Percentiles rank a stretch among this genome's conserved stretches.
Evolutionary conservation across 805 yeast genomes (phyloP).

Genomic region (Wickerhamiella slavikovae): DNA sequence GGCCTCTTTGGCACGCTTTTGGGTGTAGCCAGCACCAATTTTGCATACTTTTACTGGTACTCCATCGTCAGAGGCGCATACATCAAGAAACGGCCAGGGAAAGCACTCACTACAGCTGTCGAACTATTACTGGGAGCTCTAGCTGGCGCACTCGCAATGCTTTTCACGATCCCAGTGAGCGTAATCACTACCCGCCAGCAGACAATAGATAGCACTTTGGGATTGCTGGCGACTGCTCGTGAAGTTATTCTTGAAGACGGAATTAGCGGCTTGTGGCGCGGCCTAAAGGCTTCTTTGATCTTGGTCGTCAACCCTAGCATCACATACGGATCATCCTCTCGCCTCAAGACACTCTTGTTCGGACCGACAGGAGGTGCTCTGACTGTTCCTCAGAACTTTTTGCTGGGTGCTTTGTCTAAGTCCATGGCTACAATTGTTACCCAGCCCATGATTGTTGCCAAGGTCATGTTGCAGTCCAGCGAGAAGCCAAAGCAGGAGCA

Average conservation of each 20-base stretch:
- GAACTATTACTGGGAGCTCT: constrained; percentile 58
- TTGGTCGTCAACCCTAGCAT: constrained; percentile 70
- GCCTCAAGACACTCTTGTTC: constrained; percentile 34
- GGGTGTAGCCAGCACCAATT: constrained; percentile 59
- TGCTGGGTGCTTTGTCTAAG: constrained; percentile 63
- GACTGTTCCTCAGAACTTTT: constrained; percentile 42
- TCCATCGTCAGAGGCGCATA: constrained; percentile 43
- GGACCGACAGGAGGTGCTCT: constrained; percentile 22
- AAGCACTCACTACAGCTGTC: constrained; percentile 30
- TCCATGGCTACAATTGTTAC: constrained; percentile 61
- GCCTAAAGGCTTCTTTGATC: constrained; percentile 59
- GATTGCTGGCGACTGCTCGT: constrained; percentile 24
- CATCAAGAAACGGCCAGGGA: constrained; percentile 21
- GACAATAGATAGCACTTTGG: constrained; percentile 13
- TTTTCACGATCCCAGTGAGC: constrained; percentile 63
- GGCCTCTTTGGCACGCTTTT: constrained; percentile 48
- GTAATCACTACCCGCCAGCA: constrained; percentile 48
- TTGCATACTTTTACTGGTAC: constrained; percentile 78
- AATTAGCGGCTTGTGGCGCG: constrained; percentile 57
- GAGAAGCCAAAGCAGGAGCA: constrained; percentile 15
- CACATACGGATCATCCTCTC: constrained; percentile 64
- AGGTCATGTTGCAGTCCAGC: constrained; percentile 50
- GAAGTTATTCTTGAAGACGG: constrained; percentile 46
- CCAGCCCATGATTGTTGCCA: constrained; percentile 70
- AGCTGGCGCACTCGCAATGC: constrained; percentile 66